Evolutionary conservation across 345 rosid species (phyloP).

Genomic region (Boechera divaricarpa): DNA sequence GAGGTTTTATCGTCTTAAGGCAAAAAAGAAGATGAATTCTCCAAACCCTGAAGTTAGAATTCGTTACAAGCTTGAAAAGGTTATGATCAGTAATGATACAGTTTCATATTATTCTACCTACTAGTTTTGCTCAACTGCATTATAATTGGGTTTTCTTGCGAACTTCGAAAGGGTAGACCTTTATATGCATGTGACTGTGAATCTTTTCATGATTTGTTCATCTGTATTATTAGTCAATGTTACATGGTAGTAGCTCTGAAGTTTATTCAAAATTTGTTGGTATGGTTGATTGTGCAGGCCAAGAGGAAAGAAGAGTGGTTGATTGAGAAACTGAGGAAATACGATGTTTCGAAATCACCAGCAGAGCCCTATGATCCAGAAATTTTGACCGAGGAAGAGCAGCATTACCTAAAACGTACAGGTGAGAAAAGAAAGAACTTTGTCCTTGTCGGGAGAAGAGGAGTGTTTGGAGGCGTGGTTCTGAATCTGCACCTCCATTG

Average conservation of each 20-base stretch:
- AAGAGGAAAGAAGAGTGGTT: constrained; percentile 90
- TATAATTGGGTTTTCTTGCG: background rate
- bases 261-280: background rate
- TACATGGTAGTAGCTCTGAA: background rate
- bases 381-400: constrained; percentile 88
- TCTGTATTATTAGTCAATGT: constrained; percentile 8
- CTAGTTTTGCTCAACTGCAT: too few relatives aligned
- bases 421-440: constrained; percentile 90
- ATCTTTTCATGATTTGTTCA: constrained; percentile 8
- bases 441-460: constrained; percentile 87
- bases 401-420: constrained; percentile 85
- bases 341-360: constrained; percentile 61
- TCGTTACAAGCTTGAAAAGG: constrained; percentile 91
- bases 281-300: constrained; percentile 52
- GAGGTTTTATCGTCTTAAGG: constrained; percentile 78
- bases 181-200: background rate
- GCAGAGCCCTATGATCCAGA: constrained; percentile 79
- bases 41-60: constrained; percentile 96
- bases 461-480: constrained; percentile 96
- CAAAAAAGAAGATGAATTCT: constrained; percentile 94
- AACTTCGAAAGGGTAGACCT: background rate
- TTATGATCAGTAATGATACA: constrained; percentile 20
- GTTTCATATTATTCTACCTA: background rate
- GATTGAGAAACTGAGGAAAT: constrained; percentile 87
- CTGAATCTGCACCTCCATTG: constrained; percentile 96